Evolutionary conservation across 73 alveolate genomes (phyloP), one percentile per base, ranked within the genome.

Genomic region (Tetrahymena borealis): DNA sequence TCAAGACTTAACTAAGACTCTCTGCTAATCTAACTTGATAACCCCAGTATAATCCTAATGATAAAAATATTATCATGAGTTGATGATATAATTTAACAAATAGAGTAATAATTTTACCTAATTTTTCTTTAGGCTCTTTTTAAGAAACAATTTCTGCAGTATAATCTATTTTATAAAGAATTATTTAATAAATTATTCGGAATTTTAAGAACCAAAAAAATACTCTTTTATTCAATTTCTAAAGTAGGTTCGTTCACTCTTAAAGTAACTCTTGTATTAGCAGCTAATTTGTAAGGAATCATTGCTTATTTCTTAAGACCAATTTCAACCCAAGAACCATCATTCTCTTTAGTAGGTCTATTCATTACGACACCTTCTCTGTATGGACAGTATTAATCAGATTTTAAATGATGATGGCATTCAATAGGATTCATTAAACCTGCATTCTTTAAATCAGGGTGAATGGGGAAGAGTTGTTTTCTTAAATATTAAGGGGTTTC

Each of bases 401-500:
- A 96, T 78, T 96, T 91, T 35, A 98, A 92, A 94, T 98, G 99
- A 93, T 98, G 99, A 78, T 97, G 98, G 32, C 98, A 94, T 95
- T 98, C 99, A 78, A 98, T 96, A 3, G 99, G 99, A 96, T 98
- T 98, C 99, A 98, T 98, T 78, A 98, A 96, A 18, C 99, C 99
- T 41, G 99, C 95, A 85, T 91, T 95, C 90, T 96, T 93, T 33
- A 98, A 95, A 90, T 98, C 99, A 16, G 97, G 97, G 90, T 97
- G 96, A 94, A 97, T 94, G 32, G 99, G 99, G 94, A 98, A 98
- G 78, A 98, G 94, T 3, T 97, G 78, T 93, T 97, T 98, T 90
- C 99, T 96, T 79, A 98, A 91, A 95, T 98, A 98, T 95, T 98
- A 96, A 13, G 99, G 99, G 20, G 99, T 98, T 95, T 98, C 99